Percentiles rank a stretch among this genome's conserved stretches.
Evolutionary conservation across 116 monocot genomes (phyloP).

Genomic region (Trichopus zeylanicus): DNA sequence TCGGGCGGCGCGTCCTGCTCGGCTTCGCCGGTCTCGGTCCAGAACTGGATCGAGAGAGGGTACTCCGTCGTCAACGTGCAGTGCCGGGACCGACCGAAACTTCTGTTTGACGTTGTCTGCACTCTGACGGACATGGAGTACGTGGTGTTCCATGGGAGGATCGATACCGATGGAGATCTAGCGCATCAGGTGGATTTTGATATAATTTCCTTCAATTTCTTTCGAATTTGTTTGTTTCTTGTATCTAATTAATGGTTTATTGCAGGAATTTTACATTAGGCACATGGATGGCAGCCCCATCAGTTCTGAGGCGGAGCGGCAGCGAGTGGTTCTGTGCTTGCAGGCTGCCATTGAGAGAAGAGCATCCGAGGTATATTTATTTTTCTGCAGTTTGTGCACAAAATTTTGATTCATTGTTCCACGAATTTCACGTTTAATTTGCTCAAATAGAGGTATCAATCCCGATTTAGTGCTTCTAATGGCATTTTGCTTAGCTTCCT

Average conservation of each 20-base stretch:
- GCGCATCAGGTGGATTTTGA: constrained; percentile 53
- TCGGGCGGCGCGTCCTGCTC: neutral
- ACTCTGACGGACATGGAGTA: constrained; percentile 86
- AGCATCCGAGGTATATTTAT: constrained; percentile 56
- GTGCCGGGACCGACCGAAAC: no score
- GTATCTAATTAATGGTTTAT: neutral
- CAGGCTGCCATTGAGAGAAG: constrained; percentile 68
- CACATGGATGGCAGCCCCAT: constrained; percentile 61
- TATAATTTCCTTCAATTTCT: no score
- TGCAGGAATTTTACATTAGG: constrained; percentile 71
- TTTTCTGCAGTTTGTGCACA: no score
- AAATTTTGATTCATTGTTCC: no score
- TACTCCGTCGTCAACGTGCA: no score
- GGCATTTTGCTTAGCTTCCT: no score
- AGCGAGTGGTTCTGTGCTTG: constrained; percentile 63
- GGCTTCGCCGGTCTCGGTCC: constrained; percentile 36
- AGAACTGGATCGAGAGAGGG: constrained; percentile 59
- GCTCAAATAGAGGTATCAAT: no score
- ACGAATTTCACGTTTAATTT: no score
- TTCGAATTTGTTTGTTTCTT: no score
- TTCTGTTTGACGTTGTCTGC: constrained; percentile 80
- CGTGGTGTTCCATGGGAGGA: constrained; percentile 75
- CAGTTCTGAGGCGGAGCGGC: constrained; percentile 64
- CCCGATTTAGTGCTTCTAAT: no score
- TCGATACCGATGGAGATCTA: constrained; percentile 43